Base-by-base conservation (phyloP, 148 eudicot species). In the Amaranthus hypochondriacus region DNA sequence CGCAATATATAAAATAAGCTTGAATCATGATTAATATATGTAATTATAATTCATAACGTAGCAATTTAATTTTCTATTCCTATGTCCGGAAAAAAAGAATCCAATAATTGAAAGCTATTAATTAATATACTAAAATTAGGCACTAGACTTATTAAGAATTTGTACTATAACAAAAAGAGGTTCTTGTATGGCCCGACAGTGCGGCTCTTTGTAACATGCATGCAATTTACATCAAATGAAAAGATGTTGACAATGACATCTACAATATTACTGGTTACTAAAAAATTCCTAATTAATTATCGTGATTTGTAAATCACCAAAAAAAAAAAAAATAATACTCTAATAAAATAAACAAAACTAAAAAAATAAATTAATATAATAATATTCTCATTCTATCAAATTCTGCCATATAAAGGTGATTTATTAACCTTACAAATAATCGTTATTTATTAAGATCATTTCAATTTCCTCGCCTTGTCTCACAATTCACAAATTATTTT, bases 121-220 rank as follows among this genome's bases (percentile, higher is more conserved):
- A 75, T 47, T 56, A 75, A 48, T 66, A 48, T 66, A 4, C 65
- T 47, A 57, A 59, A 59, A 50, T 14, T 4, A 51, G 54, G 55
- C n/a, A 1, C 28, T 56, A 73, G 73, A 56, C 78, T 73, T 73
- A 49, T 57, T 3, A 3, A 75, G 78, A 75, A 68, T 75, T 68
- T 56, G 68, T 75, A 44, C 66, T 58, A 66, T 56, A 21, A 12
- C 64, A 21, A 56, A 66, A 56, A 44, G 9, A 44, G 73, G 59
- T 54, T 75, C 49, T 6, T 67, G 58, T 59, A 58, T 59, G 66
- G 78, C 65, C 71, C 78, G 59, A 75, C 72, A 68, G 42, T 75
- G 64, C 39, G 48, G 58, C 60, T 59, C 42, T 58, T 50, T 75
- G 49, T 60, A 68, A 75, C 78, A 68, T 75, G 66, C 67, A 67